Percentiles rank a stretch among this genome's conserved stretches.
These are phyloP conservation scores for Coemansia reversa DNA, from an alignment of 192 early-diverging fungal species.

Conservation along the genomic window DNA sequence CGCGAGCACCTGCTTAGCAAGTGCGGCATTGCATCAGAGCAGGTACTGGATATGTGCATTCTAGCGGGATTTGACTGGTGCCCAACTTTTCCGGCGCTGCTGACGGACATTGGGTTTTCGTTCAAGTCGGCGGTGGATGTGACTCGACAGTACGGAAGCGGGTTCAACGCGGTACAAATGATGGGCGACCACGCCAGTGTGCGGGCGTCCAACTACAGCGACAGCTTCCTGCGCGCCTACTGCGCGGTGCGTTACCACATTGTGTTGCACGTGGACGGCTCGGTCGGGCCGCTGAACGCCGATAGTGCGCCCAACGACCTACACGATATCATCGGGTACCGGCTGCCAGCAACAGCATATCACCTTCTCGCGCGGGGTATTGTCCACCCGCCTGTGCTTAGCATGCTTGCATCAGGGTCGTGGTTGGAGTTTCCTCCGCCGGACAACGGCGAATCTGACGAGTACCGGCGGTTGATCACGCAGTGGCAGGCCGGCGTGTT, in stretches of 20 bases:
- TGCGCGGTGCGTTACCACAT: conserved; percentile 72
- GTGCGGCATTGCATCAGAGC: conserved; percentile 63
- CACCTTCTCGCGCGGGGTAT: conserved; percentile 67
- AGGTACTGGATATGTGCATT: conserved; percentile 77
- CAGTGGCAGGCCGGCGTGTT: conserved; percentile 59
- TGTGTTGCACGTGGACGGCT: conserved; percentile 68
- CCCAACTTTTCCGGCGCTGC: conserved; percentile 69
- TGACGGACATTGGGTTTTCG: conserved; percentile 57
- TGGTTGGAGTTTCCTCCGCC: conserved; percentile 70
- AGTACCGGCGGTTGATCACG: conserved; percentile 67
- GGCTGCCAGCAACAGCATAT: conserved; percentile 70
- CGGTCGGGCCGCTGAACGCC: conserved; percentile 63
- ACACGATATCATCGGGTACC: conserved; percentile 78
- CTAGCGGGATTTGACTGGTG: conserved; percentile 77
- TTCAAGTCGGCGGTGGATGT: conserved; percentile 71
- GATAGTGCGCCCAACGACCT: conserved; percentile 70
- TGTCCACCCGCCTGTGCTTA: conserved; percentile 64
- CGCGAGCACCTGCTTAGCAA: conserved; percentile 63
- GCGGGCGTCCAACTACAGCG: conserved; percentile 64
- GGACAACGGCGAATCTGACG: conserved; percentile 77
- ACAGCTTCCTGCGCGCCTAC: conserved; percentile 68
- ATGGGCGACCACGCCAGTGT: conserved; percentile 59
- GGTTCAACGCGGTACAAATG: conserved; percentile 69
- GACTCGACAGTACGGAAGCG: conserved; percentile 66
- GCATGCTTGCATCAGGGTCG: conserved; percentile 63